These are phyloP conservation scores for Fusarium sp. DNA, from an alignment of 2,329 filamentous ascomycete species.

Conservation along the genomic window DNA sequence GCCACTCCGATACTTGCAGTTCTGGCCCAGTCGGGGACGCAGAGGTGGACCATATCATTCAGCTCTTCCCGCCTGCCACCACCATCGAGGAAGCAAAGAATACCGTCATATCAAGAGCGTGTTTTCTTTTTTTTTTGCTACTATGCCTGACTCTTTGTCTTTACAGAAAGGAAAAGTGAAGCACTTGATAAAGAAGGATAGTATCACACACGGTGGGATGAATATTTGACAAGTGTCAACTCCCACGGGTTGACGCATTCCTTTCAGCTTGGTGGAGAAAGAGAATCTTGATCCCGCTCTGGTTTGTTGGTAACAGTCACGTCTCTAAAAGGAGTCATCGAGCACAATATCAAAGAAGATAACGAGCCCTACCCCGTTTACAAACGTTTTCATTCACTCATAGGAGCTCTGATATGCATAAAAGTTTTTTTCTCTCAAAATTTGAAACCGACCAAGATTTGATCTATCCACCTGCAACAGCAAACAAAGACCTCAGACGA, in stretches of 20 bases:
- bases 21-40: too few species aligned
- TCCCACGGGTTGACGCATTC: not conserved
- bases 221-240: not conserved
- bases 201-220: not conserved
- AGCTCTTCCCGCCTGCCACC: too few species aligned
- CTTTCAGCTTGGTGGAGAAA: not conserved
- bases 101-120: not conserved
- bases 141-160: not conserved
- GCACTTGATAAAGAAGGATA: not conserved
- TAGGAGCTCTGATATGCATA: not conserved
- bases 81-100: too few species aligned
- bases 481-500: not conserved
- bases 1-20: too few species aligned
- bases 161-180: not conserved
- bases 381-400: not conserved
- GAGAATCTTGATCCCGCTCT: fast-evolving
- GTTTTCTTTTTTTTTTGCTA: not conserved
- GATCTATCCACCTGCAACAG: not conserved
- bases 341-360: too few species aligned
- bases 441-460: not conserved
- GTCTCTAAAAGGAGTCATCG: too few species aligned
- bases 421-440: not conserved
- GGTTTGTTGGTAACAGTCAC: too few species aligned
- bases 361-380: not conserved
- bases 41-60: too few species aligned